A percentile compares a stretch with the other conserved stretches of the same genome.
Evolutionary conservation across 805 yeast genomes (phyloP).

Genomic region (Brettanomyces custersianus): DNA sequence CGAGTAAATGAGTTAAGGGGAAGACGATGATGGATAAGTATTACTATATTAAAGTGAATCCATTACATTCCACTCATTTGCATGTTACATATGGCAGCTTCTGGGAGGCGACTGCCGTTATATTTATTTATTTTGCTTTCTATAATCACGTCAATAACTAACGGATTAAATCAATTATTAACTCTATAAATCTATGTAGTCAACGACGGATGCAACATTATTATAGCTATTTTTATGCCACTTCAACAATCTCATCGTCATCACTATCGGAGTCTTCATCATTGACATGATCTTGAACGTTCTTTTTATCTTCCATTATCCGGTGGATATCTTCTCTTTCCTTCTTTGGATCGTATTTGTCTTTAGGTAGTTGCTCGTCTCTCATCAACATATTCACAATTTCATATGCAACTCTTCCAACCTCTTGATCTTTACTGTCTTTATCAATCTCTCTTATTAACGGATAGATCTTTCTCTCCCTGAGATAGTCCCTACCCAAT

Average conservation of each 20-base stretch:
- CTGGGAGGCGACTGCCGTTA: no score
- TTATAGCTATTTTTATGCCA: conserved; percentile 1
- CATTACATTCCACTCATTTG: no score
- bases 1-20: no score
- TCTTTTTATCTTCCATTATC: conserved; percentile 3
- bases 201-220: no score
- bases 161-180: no score
- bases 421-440: conserved; percentile 30
- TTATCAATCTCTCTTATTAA: conserved; percentile 80
- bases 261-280: conserved; percentile 7
- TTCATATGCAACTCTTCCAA: conserved; percentile 70
- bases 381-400: conserved; percentile 87
- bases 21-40: conserved; percentile 27
- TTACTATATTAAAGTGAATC: no score
- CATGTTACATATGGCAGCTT: no score
- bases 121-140: no score
- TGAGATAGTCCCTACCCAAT: conserved; percentile 62
- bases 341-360: conserved; percentile 40
- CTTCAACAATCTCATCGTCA: conserved; percentile 7
- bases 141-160: no score
- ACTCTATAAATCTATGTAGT: no score
- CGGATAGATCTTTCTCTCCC: conserved; percentile 80
- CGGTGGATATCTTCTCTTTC: conserved; percentile 22
- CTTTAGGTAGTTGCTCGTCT: conserved; percentile 67
- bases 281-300: conserved; percentile 3